These are phyloP conservation scores for Cornus controversa DNA, from an alignment of 148 eudicot genomes.

Conservation along the genomic window DNA sequence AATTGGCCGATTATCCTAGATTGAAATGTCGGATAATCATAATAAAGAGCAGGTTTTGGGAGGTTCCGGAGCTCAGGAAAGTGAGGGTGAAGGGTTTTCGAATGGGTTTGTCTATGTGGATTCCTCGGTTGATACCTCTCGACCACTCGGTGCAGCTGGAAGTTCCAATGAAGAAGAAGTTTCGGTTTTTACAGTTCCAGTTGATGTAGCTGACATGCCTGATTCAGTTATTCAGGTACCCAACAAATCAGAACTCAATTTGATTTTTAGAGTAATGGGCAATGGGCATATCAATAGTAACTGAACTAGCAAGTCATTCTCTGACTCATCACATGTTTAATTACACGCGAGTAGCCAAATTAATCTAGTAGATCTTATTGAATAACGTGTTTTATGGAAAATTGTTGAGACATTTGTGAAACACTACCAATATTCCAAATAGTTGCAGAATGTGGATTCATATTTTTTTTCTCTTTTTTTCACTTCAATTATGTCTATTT, in stretches of 20 bases:
- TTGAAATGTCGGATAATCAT: constrained; percentile 37
- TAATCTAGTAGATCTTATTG: background rate
- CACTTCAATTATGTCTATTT: too few species aligned
- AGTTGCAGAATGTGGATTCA: background rate
- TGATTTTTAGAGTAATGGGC: background rate
- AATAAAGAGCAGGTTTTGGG: constrained; percentile 23
- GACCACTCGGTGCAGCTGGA: constrained; percentile 12
- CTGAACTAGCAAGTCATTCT: background rate
- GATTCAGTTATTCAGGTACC: constrained; percentile 35
- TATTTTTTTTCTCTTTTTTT: background rate
- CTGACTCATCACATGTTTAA: background rate
- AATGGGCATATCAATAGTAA: background rate
- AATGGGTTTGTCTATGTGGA: background rate
- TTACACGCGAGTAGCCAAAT: background rate
- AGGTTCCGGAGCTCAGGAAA: constrained; percentile 13
- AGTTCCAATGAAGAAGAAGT: constrained; percentile 21
- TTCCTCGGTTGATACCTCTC: background rate
- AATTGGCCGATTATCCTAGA: constrained; percentile 8
- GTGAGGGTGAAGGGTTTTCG: background rate
- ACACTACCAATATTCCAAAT: background rate
- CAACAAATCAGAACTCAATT: background rate
- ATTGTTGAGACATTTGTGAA: background rate
- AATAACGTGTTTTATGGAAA: background rate
- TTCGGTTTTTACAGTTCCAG: constrained; percentile 14
- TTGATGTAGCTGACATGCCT: constrained; percentile 9